These are phyloP conservation scores for Zostera marina DNA, from an alignment of 116 monocot species.

Conservation along the genomic window DNA sequence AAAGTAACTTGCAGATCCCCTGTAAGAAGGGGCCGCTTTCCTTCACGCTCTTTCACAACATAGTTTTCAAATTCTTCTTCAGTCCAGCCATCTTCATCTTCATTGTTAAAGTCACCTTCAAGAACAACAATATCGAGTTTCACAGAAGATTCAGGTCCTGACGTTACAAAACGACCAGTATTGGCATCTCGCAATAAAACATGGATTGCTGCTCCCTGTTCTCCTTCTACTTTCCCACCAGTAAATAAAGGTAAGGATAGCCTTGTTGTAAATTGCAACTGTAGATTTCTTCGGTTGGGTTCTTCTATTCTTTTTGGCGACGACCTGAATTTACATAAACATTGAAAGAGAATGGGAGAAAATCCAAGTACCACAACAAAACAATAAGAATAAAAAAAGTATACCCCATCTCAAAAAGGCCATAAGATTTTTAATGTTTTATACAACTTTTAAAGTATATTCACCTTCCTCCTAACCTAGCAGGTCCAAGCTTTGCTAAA, in stretches of 20 bases:
- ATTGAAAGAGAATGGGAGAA: neutral
- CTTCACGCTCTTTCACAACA: conserved; percentile 69
- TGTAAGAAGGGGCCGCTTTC: conserved; percentile 79
- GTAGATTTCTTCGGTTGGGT: conserved; percentile 50
- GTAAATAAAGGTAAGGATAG: conserved; percentile 56
- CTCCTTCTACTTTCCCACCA: conserved; percentile 71
- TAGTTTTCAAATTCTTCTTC: conserved; percentile 64
- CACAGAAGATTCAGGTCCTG: conserved; percentile 52
- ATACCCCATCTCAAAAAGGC: too few relatives aligned
- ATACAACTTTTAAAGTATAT: neutral
- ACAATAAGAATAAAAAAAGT: too few relatives aligned
- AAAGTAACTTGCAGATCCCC: conserved; percentile 75
- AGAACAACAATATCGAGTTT: conserved; percentile 63
- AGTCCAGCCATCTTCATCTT: conserved; percentile 59
- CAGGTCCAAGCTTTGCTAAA: conserved; percentile 56
- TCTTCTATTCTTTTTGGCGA: conserved; percentile 63
- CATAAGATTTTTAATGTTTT: too few relatives aligned
- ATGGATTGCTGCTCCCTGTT: conserved; percentile 69
- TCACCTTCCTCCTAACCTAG: conserved; percentile 56
- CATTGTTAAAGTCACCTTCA: conserved; percentile 76
- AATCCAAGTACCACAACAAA: neutral
- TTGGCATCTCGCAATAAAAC: conserved; percentile 50
- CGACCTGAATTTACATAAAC: conserved; percentile 20
- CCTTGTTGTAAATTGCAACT: conserved; percentile 53
- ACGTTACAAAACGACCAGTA: conserved; percentile 31